phyloP scores from a whole-genome alignment of 768 basidiomycete species.

The Suillus americanus region DNA sequence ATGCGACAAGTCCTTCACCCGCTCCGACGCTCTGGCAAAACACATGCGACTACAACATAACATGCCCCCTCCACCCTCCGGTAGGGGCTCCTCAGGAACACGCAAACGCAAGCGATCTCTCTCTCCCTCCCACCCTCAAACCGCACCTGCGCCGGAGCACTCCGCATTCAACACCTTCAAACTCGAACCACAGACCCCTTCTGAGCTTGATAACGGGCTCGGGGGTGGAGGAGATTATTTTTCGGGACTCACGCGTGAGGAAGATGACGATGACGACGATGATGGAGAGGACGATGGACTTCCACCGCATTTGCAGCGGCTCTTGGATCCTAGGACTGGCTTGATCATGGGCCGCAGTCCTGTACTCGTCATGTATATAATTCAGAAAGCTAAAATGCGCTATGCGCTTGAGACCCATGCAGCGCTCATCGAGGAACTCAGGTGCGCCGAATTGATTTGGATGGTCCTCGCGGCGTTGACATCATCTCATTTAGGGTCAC shows the following conservation, averaged over 20 bases:
- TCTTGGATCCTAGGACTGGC: slow-evolving; percentile 56
- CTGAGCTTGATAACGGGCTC: slow-evolving; percentile 26
- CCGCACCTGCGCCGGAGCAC: slow-evolving; percentile 17
- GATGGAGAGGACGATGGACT: slow-evolving; percentile 46
- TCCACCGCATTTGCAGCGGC: slow-evolving; percentile 51
- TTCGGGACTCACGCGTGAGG: slow-evolving; percentile 17
- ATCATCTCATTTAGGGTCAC: slow-evolving; percentile 32
- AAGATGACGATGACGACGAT: slow-evolving; percentile 22
- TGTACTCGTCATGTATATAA: slow-evolving; percentile 68
- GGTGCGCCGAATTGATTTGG: slow-evolving; percentile 14
- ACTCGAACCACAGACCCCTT: slow-evolving; percentile 52
- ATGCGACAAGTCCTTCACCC: slow-evolving; percentile 94
- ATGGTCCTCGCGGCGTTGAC: background rate
- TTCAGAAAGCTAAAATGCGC: slow-evolving; percentile 68
- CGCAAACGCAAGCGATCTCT: slow-evolving; percentile 55
- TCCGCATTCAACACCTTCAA: slow-evolving; percentile 62
- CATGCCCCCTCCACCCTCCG: slow-evolving; percentile 69
- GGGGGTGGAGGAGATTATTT: slow-evolving; percentile 34
- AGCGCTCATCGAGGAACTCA: slow-evolving; percentile 63
- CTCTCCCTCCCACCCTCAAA: slow-evolving; percentile 21
- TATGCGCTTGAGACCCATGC: slow-evolving; percentile 71
- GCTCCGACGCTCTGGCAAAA: slow-evolving; percentile 90
- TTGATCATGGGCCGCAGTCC: slow-evolving; percentile 71
- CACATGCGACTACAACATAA: slow-evolving; percentile 91
- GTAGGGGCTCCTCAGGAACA: slow-evolving; percentile 67